phyloP scores from a whole-genome alignment of 2,329 filamentous ascomycete genomes.

The Plectosphaerella cucumerina region DNA sequence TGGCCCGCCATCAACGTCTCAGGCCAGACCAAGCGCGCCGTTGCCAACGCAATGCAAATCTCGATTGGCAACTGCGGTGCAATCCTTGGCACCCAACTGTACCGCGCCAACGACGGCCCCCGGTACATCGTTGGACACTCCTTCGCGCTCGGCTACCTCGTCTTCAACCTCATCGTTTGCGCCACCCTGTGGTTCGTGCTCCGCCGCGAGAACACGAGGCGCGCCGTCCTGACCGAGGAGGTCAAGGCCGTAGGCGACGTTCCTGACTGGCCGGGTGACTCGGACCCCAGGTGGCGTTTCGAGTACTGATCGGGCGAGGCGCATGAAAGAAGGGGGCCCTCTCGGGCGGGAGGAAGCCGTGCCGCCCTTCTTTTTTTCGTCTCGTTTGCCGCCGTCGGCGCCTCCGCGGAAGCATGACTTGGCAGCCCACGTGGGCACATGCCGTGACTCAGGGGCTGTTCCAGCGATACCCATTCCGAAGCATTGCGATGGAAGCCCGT shows the following conservation, averaged over 20 bases:
- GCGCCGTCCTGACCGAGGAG: constrained; percentile 37
- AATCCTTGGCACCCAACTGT: constrained; percentile 66
- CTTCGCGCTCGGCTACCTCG: constrained; percentile 61
- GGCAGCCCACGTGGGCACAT: too few relatives aligned
- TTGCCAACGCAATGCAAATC: constrained; percentile 68
- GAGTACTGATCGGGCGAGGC: constrained; percentile 36
- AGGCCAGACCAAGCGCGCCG: constrained; percentile 65
- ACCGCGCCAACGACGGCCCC: constrained; percentile 56
- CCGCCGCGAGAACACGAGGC: constrained; percentile 51
- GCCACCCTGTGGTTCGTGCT: constrained; percentile 48
- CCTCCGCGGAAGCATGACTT: neutral
- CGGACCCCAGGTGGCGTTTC: constrained; percentile 63
- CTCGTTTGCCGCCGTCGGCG: neutral
- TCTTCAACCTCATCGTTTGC: constrained; percentile 53
- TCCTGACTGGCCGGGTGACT: constrained; percentile 56
- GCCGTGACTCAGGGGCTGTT: too few relatives aligned
- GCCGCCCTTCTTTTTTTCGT: neutral
- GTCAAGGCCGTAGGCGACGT: constrained; percentile 45
- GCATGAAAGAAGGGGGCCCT: too few relatives aligned
- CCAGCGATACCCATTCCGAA: too few relatives aligned
- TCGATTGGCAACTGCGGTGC: constrained; percentile 67
- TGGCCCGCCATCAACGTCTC: constrained; percentile 72
- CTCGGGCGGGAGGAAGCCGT: too few relatives aligned
- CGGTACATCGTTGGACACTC: constrained; percentile 63
- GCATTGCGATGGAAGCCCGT: too few relatives aligned